These are phyloP conservation scores for Picochlorum sp. DNA, from an alignment of 139 green algal species.

Conservation along the genomic window DNA sequence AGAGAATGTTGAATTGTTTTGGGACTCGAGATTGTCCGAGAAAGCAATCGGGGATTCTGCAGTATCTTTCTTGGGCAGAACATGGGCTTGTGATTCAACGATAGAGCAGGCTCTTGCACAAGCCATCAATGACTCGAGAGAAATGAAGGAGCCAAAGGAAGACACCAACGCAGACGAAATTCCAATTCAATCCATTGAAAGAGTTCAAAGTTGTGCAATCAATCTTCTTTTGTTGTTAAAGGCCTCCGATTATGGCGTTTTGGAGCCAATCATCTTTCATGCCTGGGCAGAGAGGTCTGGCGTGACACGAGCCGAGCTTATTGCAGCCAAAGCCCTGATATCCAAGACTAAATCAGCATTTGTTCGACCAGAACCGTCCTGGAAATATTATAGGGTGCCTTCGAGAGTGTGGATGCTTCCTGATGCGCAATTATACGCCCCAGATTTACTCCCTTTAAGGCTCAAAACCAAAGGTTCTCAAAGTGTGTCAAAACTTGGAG, in stretches of 20 bases:
- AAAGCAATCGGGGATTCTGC: no score
- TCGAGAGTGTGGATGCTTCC: neutral
- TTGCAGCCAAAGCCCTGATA: conserved; percentile 1
- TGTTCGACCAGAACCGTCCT: neutral
- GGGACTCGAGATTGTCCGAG: neutral
- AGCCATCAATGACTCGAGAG: neutral
- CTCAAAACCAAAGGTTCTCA: neutral
- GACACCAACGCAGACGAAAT: neutral
- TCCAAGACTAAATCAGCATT: neutral
- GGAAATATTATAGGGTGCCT: neutral
- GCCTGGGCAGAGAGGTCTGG: conserved; percentile 1
- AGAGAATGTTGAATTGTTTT: neutral
- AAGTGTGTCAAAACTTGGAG: neutral
- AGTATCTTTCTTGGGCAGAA: neutral
- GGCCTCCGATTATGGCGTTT: neutral
- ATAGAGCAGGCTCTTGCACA: neutral
- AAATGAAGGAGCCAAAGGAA: neutral
- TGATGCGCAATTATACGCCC: neutral
- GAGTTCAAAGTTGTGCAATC: neutral
- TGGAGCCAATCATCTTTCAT: neutral
- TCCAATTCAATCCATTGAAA: neutral
- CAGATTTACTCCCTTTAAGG: neutral
- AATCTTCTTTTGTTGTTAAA: neutral
- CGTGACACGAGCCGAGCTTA: neutral
- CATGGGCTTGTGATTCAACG: neutral